A percentile compares a stretch with the other conserved stretches of the same genome.
phyloP scores from a whole-genome alignment of 129 eudicot genomes.

The Cynara cardunculus region DNA sequence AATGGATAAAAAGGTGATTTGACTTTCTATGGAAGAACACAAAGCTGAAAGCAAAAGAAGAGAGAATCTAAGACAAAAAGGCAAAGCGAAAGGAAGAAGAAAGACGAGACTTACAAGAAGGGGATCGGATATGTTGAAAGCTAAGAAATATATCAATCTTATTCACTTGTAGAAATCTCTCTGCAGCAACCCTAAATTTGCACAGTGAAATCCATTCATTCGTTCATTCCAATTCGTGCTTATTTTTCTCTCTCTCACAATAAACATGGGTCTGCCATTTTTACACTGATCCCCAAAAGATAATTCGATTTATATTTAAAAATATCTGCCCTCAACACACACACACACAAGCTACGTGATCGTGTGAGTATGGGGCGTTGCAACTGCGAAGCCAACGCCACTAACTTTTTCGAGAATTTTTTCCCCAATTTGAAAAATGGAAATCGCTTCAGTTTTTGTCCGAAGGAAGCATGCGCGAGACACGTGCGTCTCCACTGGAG shows the following conservation, averaged over 20 bases:
- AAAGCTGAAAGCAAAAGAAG: not conserved
- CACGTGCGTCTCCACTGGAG: constrained; percentile 10
- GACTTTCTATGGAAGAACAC: not conserved
- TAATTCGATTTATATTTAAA: not conserved
- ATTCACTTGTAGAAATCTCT: not conserved
- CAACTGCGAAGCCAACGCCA: not conserved
- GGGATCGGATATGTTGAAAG: constrained; percentile 39
- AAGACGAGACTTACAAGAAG: constrained; percentile 54
- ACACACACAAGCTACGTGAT: not conserved
- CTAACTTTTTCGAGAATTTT: not conserved
- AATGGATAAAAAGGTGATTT: not conserved
- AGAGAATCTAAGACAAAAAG: constrained; percentile 14
- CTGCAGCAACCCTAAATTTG: not conserved
- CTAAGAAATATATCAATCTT: not conserved
- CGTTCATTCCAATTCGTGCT: not conserved
- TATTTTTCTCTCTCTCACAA: not conserved
- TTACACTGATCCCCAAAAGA: not conserved
- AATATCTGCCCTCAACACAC: not conserved
- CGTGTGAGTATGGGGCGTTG: not conserved
- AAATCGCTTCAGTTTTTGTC: not conserved
- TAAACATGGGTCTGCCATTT: constrained; percentile 8
- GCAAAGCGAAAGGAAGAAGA: constrained; percentile 13
- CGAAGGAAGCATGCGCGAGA: not conserved
- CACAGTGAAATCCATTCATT: constrained; percentile 6
- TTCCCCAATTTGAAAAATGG: not conserved